These are phyloP conservation scores for Acacia confusa DNA, from an alignment of 306 rosid genomes.

Conservation along the genomic window DNA sequence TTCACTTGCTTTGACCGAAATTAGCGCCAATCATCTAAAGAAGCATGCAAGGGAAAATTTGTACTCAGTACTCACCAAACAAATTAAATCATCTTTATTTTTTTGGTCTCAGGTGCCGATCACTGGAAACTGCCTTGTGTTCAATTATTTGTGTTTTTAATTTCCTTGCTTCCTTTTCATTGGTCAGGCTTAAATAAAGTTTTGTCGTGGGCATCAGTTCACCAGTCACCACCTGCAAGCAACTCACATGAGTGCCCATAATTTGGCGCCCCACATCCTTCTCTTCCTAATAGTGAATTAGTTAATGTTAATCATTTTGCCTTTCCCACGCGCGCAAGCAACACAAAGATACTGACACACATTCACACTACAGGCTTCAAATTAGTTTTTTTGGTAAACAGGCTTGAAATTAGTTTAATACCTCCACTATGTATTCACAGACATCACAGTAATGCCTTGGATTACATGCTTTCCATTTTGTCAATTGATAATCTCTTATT, in stretches of 20 bases:
- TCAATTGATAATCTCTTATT: background rate
- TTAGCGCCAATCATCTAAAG: background rate
- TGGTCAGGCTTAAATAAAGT: background rate
- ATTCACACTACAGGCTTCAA: background rate
- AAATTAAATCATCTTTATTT: background rate
- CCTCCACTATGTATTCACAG: background rate
- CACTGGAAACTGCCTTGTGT: background rate
- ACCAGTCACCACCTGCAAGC: background rate
- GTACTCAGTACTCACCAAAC: background rate
- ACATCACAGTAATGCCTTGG: background rate
- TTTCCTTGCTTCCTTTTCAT: background rate
- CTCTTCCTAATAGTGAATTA: background rate
- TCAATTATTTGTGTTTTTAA: background rate
- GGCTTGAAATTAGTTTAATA: background rate
- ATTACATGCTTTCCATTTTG: background rate
- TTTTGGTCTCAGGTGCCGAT: background rate
- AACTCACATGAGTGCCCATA: slow-evolving; percentile 25
- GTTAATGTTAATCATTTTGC: background rate
- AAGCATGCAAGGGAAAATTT: background rate
- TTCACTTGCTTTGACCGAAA: background rate
- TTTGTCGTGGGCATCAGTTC: slow-evolving; percentile 1
- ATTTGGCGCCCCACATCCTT: slow-evolving; percentile 19
- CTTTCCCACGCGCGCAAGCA: background rate
- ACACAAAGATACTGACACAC: background rate
- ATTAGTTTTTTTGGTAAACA: background rate